Evolutionary conservation across 1,284 basidiomycete genomes (phyloP).

Genomic region (Grifola frondosa): DNA sequence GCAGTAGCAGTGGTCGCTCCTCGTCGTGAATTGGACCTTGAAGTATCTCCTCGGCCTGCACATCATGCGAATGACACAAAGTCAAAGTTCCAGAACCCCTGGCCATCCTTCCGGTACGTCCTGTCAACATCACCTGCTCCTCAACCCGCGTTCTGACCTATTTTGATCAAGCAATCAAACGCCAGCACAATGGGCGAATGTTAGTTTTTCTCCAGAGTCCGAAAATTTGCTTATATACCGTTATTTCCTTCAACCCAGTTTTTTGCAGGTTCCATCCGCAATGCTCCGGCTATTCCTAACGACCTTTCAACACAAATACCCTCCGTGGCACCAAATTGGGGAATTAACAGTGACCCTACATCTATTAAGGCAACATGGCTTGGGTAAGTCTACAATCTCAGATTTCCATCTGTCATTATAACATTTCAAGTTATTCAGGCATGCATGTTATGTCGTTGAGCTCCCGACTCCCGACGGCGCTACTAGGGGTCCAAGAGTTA

Average conservation of each 20-base stretch:
- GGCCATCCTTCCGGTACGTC: conserved; percentile 29
- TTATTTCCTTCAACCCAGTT: background rate
- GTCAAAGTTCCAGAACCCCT: conserved; percentile 30
- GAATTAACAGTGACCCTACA: conserved; percentile 8
- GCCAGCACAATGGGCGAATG: conserved; percentile 6
- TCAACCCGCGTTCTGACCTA: background rate
- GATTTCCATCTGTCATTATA: background rate
- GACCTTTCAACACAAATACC: conserved; percentile 25
- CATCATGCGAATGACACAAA: conserved; percentile 24
- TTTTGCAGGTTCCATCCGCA: background rate
- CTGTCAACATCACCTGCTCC: background rate
- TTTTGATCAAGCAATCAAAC: background rate
- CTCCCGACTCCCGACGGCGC: conserved; percentile 45
- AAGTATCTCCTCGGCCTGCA: too few relatives aligned
- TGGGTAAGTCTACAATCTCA: conserved; percentile 33
- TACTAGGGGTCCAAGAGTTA: conserved; percentile 55
- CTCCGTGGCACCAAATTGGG: conserved; percentile 28
- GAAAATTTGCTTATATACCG: background rate
- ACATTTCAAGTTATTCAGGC: conserved; percentile 28
- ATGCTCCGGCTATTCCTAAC: conserved; percentile 12
- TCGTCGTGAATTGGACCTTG: too few relatives aligned
- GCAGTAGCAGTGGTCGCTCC: too few relatives aligned
- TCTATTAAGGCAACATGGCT: conserved; percentile 69
- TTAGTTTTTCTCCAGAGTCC: conserved; percentile 1
- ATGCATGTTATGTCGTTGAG: conserved; percentile 73